These are phyloP conservation scores for Metroxylon sagu DNA, from an alignment of 176 grass and related monocot genomes.

Conservation along the genomic window DNA sequence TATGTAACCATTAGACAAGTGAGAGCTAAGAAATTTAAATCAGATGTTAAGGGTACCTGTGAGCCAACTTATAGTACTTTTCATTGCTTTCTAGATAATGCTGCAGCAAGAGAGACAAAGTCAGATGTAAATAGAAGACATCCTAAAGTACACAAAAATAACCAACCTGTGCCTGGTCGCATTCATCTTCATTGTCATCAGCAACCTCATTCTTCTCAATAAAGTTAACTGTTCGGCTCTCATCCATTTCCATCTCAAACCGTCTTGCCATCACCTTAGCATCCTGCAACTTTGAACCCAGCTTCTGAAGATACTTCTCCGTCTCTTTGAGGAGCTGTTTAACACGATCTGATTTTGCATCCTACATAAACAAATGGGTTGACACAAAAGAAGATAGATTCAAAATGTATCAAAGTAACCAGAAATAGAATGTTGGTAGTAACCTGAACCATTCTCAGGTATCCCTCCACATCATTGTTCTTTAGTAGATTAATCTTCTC, in stretches of 20 bases:
- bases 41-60: constrained; percentile 46
- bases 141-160: constrained; percentile 6
- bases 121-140: constrained; percentile 22
- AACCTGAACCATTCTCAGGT: constrained; percentile 97
- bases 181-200: constrained; percentile 90
- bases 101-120: constrained; percentile 48
- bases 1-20: too few relatives aligned
- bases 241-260: constrained; percentile 33
- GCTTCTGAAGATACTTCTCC: constrained; percentile 94
- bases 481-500: constrained; percentile 99
- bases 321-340: constrained; percentile 95
- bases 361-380: constrained; percentile 43
- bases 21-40: neutral
- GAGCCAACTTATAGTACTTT: constrained; percentile 92
- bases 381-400: neutral
- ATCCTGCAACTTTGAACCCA: constrained; percentile 69
- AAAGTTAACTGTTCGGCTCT: constrained; percentile 34
- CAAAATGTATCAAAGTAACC: constrained; percentile 17
- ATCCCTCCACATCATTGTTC: constrained; percentile 99
- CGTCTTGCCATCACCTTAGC: constrained; percentile 39
- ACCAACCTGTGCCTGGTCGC: constrained; percentile 79
- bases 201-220: constrained; percentile 50
- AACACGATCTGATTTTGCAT: constrained; percentile 98
- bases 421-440: constrained; percentile 24
- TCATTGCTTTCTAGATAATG: constrained; percentile 99